Conservation (phyloP, 768 basidiomycete species). For the Boletus barrowsii region DNA sequence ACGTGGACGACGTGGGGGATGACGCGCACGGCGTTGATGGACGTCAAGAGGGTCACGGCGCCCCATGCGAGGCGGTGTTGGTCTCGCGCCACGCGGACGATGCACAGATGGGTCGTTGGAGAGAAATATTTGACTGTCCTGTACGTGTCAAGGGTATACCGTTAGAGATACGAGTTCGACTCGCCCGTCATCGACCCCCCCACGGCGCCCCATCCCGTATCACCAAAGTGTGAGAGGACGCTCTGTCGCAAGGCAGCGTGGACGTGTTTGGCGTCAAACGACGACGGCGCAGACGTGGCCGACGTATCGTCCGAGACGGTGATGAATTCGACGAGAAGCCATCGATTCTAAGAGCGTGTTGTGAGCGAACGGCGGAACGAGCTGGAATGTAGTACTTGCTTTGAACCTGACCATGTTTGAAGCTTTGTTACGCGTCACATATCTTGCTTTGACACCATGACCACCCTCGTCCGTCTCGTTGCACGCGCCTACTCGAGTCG, state of each 20-base stretch:
- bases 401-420: slow-evolving; percentile 69
- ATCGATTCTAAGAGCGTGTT: slow-evolving; percentile 62
- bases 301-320: slow-evolving; percentile 31
- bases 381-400: slow-evolving; percentile 24
- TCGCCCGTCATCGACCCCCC: slow-evolving; percentile 66
- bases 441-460: slow-evolving; percentile 12
- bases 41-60: slow-evolving; percentile 65
- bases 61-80: slow-evolving; percentile 81
- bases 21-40: slow-evolving; percentile 54
- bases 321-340: slow-evolving; percentile 86
- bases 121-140: slow-evolving; percentile 83
- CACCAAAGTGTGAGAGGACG: slow-evolving; percentile 72
- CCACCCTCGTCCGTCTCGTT: slow-evolving; percentile 5
- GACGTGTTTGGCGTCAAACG: slow-evolving; percentile 61
- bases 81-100: slow-evolving; percentile 81
- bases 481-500: slow-evolving; percentile 9
- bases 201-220: slow-evolving; percentile 83
- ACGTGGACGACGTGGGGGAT: slow-evolving; percentile 80
- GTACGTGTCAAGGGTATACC: not conserved
- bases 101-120: slow-evolving; percentile 76
- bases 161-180: slow-evolving; percentile 7
- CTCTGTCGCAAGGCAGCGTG: slow-evolving; percentile 69
- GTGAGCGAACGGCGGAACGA: not conserved
- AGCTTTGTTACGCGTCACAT: too few species aligned
- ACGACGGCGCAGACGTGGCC: slow-evolving; percentile 7